Evolutionary conservation across 495 filamentous ascomycete species (phyloP).

Genomic region (Penicillium verhagenii): DNA sequence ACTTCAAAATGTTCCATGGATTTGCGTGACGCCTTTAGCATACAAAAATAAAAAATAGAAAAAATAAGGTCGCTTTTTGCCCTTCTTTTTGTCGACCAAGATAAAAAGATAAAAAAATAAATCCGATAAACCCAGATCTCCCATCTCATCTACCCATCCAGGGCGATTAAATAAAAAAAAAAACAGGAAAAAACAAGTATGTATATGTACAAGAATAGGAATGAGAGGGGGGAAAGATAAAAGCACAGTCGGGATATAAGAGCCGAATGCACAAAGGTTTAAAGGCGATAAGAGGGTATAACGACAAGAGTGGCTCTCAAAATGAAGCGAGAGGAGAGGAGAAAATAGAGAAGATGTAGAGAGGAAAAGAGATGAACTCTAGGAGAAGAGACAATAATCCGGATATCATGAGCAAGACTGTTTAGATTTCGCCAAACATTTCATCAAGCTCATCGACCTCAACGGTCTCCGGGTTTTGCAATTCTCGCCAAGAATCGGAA

Average conservation of each 20-base stretch:
- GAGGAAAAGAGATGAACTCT: not conserved
- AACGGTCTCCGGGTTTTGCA: slow-evolving; percentile 81
- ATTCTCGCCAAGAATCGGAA: slow-evolving; percentile 57
- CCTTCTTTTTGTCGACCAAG: slow-evolving; percentile 4
- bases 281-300: slow-evolving; percentile 17
- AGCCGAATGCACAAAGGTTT: slow-evolving; percentile 33
- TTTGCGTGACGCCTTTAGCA: slow-evolving; percentile 13
- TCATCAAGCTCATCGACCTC: slow-evolving; percentile 92
- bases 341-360: not conserved
- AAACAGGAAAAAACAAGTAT: slow-evolving; percentile 14
- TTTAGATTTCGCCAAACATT: slow-evolving; percentile 61
- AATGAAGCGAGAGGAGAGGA: slow-evolving; percentile 10
- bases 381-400: not conserved
- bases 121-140: slow-evolving; percentile 9
- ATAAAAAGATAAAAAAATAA: not conserved
- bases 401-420: not conserved
- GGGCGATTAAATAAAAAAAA: slow-evolving; percentile 16
- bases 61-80: slow-evolving; percentile 18
- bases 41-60: slow-evolving; percentile 6
- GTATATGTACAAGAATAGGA: slow-evolving; percentile 41
- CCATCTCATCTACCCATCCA: slow-evolving; percentile 27
- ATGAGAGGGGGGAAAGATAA: slow-evolving; percentile 20
- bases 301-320: slow-evolving; percentile 14
- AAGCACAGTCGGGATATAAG: slow-evolving; percentile 21
- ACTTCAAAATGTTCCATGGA: slow-evolving; percentile 6